Percentiles rank a stretch among this genome's conserved stretches.
phyloP scores from a whole-genome alignment of 2,329 filamentous ascomycete species.

The Colletotrichum sp. region DNA sequence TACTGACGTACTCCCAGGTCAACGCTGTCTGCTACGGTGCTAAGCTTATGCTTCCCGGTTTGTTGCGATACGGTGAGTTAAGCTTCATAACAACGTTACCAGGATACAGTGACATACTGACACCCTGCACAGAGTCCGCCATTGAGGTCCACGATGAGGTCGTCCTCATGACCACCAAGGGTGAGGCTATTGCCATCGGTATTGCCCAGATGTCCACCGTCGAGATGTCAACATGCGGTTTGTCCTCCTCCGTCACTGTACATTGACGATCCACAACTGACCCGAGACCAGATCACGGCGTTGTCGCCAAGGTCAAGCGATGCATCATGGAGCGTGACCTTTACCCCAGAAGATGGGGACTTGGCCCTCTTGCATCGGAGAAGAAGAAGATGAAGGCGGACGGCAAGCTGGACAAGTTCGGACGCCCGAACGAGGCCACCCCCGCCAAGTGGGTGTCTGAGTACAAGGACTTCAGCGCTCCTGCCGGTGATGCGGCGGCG shows the following conservation, averaged over 20 bases:
- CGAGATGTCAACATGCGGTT: constrained; percentile 84
- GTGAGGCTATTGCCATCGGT: constrained; percentile 94
- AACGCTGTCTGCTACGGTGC: constrained; percentile 99
- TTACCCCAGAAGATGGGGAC: constrained; percentile 95
- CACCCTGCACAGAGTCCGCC: constrained; percentile 68
- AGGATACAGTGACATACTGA: constrained; percentile 28
- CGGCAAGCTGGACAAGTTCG: constrained; percentile 98
- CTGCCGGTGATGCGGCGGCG: constrained; percentile 48
- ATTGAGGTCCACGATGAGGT: constrained; percentile 97
- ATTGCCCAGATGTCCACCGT: constrained; percentile 98
- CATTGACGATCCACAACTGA: neutral
- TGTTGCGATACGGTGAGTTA: constrained; percentile 82
- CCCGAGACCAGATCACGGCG: constrained; percentile 75
- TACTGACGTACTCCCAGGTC: constrained; percentile 49
- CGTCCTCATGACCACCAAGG: constrained; percentile 98
- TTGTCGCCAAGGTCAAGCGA: constrained; percentile 98
- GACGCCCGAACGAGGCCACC: constrained; percentile 88
- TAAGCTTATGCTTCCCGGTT: constrained; percentile 97
- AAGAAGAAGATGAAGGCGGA: constrained; percentile 99
- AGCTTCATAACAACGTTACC: constrained; percentile 10
- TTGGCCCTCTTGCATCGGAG: constrained; percentile 90
- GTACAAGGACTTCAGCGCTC: constrained; percentile 85
- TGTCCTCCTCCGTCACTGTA: neutral
- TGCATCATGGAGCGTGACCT: constrained; percentile 99
- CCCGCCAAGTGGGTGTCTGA: constrained; percentile 90